phyloP scores from a whole-genome alignment of 306 rosid genomes.

The Cicer pinnatifidum region DNA sequence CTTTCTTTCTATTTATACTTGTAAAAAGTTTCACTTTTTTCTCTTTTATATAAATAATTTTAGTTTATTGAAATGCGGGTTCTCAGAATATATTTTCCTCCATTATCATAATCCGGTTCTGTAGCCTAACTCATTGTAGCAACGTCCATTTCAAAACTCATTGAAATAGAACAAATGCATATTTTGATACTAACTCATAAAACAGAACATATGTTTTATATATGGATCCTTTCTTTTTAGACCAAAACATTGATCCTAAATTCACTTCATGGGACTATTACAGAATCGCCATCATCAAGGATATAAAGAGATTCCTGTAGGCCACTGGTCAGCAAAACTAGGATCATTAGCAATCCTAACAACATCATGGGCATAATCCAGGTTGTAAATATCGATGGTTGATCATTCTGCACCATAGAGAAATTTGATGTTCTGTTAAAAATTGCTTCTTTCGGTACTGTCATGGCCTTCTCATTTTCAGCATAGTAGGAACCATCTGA shows the following conservation, averaged over 20 bases:
- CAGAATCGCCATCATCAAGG: conserved; percentile 33
- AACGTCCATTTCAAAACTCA: not conserved
- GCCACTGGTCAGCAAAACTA: conserved; percentile 36
- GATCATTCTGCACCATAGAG: not conserved
- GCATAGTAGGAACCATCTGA: not conserved
- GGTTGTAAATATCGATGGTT: conserved; percentile 29
- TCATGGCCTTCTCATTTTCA: not conserved
- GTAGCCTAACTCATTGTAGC: conserved; percentile 1
- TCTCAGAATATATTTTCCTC: conserved; percentile 3
- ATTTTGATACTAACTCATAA: conserved; percentile 14
- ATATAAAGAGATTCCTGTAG: conserved; percentile 23
- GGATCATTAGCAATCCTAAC: conserved; percentile 43
- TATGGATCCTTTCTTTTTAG: not conserved
- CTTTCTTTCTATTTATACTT: not conserved
- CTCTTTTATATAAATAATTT: not conserved
- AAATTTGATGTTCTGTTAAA: conserved; percentile 14
- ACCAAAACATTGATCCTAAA: conserved; percentile 18
- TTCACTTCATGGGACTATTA: conserved; percentile 30
- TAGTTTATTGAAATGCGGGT: not conserved
- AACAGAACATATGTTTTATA: not conserved
- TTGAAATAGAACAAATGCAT: not conserved
- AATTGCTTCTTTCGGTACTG: not conserved
- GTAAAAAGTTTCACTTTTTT: not conserved
- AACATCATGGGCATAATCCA: conserved; percentile 45
- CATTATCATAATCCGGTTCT: conserved; percentile 14